These are phyloP conservation scores for Pythium dissimile DNA, from an alignment of 352 stramenopile species.

Conservation along the genomic window DNA sequence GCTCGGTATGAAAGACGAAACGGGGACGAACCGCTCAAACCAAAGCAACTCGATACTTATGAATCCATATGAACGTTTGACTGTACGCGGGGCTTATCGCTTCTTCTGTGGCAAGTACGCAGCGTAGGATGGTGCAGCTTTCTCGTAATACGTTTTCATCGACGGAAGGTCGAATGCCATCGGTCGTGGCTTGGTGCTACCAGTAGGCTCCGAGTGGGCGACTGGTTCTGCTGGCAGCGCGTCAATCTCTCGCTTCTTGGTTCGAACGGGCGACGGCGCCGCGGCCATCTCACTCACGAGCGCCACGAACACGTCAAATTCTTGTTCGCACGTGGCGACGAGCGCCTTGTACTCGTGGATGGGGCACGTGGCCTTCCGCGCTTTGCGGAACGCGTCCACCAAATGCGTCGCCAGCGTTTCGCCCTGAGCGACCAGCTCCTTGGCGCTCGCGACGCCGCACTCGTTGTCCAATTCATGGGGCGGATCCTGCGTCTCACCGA, in stretches of 20 bases:
- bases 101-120: constrained; percentile 40
- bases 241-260: background rate
- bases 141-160: constrained; percentile 64
- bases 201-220: no score
- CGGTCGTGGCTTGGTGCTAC: background rate
- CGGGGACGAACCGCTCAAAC: no score
- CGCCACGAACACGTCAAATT: constrained; percentile 36
- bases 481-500: background rate
- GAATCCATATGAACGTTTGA: background rate
- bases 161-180: constrained; percentile 54
- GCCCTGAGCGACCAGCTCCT: constrained; percentile 38
- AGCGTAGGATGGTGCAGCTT: constrained; percentile 55
- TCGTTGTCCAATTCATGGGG: background rate
- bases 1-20: constrained; percentile 24
- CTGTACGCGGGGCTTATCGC: background rate
- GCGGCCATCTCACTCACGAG: constrained; percentile 29
- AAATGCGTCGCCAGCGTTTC: constrained; percentile 38
- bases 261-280: constrained; percentile 6
- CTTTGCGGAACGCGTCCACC: constrained; percentile 37
- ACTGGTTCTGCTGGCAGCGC: background rate
- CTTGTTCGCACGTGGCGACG: constrained; percentile 34
- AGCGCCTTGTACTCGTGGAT: constrained; percentile 48
- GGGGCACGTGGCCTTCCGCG: constrained; percentile 24
- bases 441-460: constrained; percentile 2
- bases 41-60: background rate